Evolutionary conservation across 768 basidiomycete species (phyloP).

Genomic region (Pisolithus tinctorius): DNA sequence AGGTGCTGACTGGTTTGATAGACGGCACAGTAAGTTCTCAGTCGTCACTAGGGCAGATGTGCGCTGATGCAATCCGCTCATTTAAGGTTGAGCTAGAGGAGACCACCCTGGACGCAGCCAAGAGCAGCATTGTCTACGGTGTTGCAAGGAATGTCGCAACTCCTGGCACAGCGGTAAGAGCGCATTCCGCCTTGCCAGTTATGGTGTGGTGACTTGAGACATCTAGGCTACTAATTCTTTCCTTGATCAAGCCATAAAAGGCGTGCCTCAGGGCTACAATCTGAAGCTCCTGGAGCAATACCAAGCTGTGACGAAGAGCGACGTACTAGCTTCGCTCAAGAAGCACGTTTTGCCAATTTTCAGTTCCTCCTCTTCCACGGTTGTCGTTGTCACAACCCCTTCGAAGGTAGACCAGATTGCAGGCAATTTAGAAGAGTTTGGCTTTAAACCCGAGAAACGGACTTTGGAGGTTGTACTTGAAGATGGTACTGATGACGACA

Average conservation of each 20-base stretch:
- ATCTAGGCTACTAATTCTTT: constrained; percentile 75
- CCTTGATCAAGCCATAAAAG: constrained; percentile 86
- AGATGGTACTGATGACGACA: constrained; percentile 23
- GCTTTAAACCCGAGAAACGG: constrained; percentile 74
- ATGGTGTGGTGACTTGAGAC: constrained; percentile 7
- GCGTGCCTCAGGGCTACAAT: constrained; percentile 67
- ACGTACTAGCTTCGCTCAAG: constrained; percentile 62
- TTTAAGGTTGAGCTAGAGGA: constrained; percentile 71
- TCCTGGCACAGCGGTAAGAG: constrained; percentile 75
- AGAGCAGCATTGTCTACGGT: constrained; percentile 83
- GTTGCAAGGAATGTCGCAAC: constrained; percentile 81
- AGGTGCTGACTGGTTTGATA: constrained; percentile 71
- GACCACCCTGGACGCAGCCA: constrained; percentile 81
- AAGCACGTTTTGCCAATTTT: constrained; percentile 85
- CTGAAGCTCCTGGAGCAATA: constrained; percentile 72
- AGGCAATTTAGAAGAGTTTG: constrained; percentile 53
- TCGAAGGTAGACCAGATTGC: constrained; percentile 70
- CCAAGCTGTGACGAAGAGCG: constrained; percentile 71
- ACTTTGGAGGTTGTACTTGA: constrained; percentile 59
- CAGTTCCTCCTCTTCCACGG: constrained; percentile 65
- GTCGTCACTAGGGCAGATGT: too few relatives aligned
- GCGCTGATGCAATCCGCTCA: constrained; percentile 1
- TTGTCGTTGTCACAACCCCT: constrained; percentile 77
- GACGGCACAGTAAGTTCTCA: constrained; percentile 63
- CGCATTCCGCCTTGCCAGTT: background rate